Conservation (phyloP, 352 stramenopile genomes). For the Globisporangium takayamanum region DNA sequence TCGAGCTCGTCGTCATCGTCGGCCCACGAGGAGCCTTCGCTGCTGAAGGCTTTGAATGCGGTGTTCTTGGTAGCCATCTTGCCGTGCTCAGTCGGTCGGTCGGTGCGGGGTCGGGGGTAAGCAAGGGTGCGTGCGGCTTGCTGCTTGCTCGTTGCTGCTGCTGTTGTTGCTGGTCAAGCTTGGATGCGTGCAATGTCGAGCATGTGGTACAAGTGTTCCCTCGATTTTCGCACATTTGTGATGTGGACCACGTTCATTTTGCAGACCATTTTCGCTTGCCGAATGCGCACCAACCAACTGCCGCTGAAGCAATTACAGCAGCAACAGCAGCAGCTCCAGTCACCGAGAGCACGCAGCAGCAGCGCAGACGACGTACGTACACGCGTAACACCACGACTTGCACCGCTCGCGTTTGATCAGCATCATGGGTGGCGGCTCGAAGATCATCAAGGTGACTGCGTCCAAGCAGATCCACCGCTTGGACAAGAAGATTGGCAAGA, state of each 20-base stretch:
- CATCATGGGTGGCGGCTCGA: conserved; percentile 54
- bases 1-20: conserved; percentile 70
- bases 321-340: too few species aligned
- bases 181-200: too few species aligned
- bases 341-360: too few species aligned
- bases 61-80: conserved; percentile 49
- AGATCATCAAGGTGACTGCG: conserved; percentile 62
- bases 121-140: too few species aligned
- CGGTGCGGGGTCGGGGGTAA: background rate
- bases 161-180: too few species aligned
- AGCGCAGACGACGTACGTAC: background rate
- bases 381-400: background rate
- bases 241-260: too few species aligned
- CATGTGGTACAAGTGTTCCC: too few species aligned
- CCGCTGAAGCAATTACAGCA: too few species aligned
- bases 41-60: conserved; percentile 34
- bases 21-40: conserved; percentile 63
- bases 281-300: too few species aligned
- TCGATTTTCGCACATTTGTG: too few species aligned
- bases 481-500: conserved; percentile 63
- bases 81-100: background rate
- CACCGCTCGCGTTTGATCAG: background rate
- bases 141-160: too few species aligned
- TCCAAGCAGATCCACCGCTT: conserved; percentile 62
- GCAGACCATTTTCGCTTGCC: too few species aligned